phyloP scores from a whole-genome alignment of 164 flowering plant species.

The Vitis cinerea region DNA sequence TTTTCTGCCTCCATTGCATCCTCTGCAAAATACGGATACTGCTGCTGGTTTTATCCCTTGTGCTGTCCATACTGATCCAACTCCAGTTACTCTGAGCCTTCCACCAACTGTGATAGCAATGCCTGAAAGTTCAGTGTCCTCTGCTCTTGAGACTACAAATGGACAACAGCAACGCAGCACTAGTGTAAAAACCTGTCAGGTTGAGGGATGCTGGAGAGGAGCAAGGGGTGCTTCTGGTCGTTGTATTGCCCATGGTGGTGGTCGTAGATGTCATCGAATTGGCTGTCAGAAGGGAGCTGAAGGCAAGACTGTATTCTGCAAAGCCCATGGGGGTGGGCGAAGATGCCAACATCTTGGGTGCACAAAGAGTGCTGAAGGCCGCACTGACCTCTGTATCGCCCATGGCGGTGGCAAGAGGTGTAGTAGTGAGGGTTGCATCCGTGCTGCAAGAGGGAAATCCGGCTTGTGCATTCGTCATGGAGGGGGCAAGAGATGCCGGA shows the following conservation, averaged over 20 bases:
- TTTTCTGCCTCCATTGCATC: slow-evolving; percentile 21
- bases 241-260: slow-evolving; percentile 96
- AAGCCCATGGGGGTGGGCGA: slow-evolving; percentile 98
- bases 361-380: slow-evolving; percentile 96
- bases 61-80: slow-evolving; percentile 2
- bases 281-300: slow-evolving; percentile 95
- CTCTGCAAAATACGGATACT: background rate
- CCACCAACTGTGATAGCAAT: slow-evolving; percentile 46
- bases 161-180: slow-evolving; percentile 36
- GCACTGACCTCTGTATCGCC: slow-evolving; percentile 87
- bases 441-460: slow-evolving; percentile 91
- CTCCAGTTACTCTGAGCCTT: slow-evolving; percentile 32
- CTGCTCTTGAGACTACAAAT: slow-evolving; percentile 63
- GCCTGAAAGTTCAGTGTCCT: slow-evolving; percentile 73
- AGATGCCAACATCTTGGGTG: slow-evolving; percentile 87
- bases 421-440: slow-evolving; percentile 69
- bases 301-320: slow-evolving; percentile 90
- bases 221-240: slow-evolving; percentile 98
- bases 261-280: slow-evolving; percentile 75
- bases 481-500: slow-evolving; percentile 95
- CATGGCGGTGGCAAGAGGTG: slow-evolving; percentile 97
- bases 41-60: no score
- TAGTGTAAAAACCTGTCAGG: slow-evolving; percentile 71
- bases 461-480: slow-evolving; percentile 93
- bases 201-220: slow-evolving; percentile 84